These are phyloP conservation scores for Candida ficus DNA, from an alignment of 805 yeast genomes.

Conservation along the genomic window DNA sequence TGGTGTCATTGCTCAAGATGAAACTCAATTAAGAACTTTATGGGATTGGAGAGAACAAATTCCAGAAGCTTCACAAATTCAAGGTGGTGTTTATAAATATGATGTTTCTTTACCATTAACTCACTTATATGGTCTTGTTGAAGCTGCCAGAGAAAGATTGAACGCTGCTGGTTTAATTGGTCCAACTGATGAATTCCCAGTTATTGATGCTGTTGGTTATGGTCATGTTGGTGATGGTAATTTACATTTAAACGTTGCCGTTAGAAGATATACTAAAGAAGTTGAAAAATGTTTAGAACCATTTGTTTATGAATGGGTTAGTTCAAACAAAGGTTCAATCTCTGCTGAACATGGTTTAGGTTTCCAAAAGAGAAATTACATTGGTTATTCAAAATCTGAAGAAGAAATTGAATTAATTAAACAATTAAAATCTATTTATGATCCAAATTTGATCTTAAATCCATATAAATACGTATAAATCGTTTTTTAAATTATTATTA, in stretches of 20 bases:
- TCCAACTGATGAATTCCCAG: slow-evolving; percentile 66
- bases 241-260: slow-evolving; percentile 88
- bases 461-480: slow-evolving; percentile 71
- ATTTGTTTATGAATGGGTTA: slow-evolving; percentile 88
- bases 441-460: slow-evolving; percentile 88
- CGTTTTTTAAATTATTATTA: no score
- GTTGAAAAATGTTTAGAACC: slow-evolving; percentile 87
- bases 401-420: slow-evolving; percentile 67
- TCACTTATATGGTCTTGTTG: slow-evolving; percentile 77
- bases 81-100: slow-evolving; percentile 95
- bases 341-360: slow-evolving; percentile 98
- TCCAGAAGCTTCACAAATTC: slow-evolving; percentile 80
- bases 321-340: slow-evolving; percentile 69
- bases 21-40: slow-evolving; percentile 71
- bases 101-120: slow-evolving; percentile 89
- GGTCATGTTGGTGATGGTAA: slow-evolving; percentile 99
- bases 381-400: slow-evolving; percentile 76
- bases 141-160: slow-evolving; percentile 64
- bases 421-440: slow-evolving; percentile 73
- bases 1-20: slow-evolving; percentile 96
- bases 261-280: slow-evolving; percentile 70
- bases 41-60: slow-evolving; percentile 97
- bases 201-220: slow-evolving; percentile 85
- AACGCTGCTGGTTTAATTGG: slow-evolving; percentile 53
- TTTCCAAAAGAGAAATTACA: slow-evolving; percentile 88